Conservation (phyloP, 441 rosid genomes). For the Pelargonium cotyledonis region DNA sequence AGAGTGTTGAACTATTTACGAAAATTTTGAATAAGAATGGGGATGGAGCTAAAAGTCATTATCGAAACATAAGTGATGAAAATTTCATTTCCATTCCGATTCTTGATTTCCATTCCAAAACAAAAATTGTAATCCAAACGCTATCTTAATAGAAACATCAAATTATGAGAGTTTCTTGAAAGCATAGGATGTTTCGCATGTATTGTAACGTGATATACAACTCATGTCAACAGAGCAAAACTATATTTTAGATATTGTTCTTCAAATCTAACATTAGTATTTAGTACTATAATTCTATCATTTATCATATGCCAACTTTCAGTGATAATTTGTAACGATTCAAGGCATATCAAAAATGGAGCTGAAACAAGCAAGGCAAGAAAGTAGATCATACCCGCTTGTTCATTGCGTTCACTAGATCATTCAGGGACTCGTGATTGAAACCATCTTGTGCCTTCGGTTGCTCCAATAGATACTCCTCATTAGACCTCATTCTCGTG, state of each 20-base stretch:
- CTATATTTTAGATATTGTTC: background rate
- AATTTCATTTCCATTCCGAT: too few relatives aligned
- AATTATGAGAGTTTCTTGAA: background rate
- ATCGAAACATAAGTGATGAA: too few relatives aligned
- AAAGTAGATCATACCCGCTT: conserved; percentile 45
- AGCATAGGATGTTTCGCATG: background rate
- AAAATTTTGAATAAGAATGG: too few relatives aligned
- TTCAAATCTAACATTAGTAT: background rate
- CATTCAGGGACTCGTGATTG: conserved; percentile 52
- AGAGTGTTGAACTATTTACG: too few relatives aligned
- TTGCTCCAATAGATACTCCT: conserved; percentile 37
- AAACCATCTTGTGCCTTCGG: conserved; percentile 40
- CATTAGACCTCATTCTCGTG: conserved; percentile 34
- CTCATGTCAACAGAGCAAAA: background rate
- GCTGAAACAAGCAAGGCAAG: conserved; percentile 9
- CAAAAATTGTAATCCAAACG: too few relatives aligned
- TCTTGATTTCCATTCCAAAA: too few relatives aligned
- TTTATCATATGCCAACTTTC: background rate
- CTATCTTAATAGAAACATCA: background rate
- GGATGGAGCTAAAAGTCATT: too few relatives aligned
- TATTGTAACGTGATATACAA: background rate
- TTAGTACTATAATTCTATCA: too few relatives aligned
- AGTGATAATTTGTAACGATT: background rate
- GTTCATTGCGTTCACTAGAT: conserved; percentile 55
- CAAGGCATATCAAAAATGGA: conserved; percentile 4